Percentiles rank a stretch among this genome's conserved stretches.
These are phyloP conservation scores for Flaveria ramosissima DNA, from an alignment of 129 eudicot genomes.

Conservation along the genomic window DNA sequence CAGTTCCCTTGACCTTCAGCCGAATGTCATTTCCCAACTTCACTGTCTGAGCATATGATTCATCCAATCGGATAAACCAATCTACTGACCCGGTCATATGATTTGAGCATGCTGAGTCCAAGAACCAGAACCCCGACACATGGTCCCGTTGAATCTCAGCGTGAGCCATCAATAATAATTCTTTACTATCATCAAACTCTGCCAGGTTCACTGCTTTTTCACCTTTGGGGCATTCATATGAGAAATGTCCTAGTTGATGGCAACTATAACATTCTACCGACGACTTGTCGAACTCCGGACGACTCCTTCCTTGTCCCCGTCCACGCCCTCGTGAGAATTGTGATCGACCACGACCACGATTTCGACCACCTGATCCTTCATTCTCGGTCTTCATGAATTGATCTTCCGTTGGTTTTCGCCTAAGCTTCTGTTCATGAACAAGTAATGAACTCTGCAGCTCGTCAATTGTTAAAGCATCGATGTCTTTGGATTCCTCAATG, in stretches of 20 bases:
- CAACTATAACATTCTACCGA: too few species aligned
- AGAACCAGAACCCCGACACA: not conserved
- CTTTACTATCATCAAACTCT: not conserved
- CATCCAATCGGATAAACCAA: not conserved
- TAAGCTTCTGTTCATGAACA: too few species aligned
- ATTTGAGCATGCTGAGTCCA: not conserved
- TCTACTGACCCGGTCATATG: not conserved
- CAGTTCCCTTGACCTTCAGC: not conserved
- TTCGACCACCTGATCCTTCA: too few species aligned
- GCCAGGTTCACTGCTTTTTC: not conserved
- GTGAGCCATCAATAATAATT: not conserved
- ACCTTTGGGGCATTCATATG: too few species aligned
- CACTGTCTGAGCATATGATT: not conserved
- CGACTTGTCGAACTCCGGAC: too few species aligned
- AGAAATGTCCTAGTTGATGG: too few species aligned
- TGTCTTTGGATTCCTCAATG: too few species aligned
- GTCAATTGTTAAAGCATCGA: too few species aligned
- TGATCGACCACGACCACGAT: too few species aligned
- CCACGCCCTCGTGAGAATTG: not conserved
- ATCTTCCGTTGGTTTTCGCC: too few species aligned
- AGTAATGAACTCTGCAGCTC: too few species aligned
- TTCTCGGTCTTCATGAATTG: too few species aligned
- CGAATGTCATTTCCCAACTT: not conserved
- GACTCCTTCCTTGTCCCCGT: not conserved
- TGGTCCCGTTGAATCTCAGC: not conserved